Evolutionary conservation across 805 yeast species (phyloP).

Genomic region (Candida corydali): DNA sequence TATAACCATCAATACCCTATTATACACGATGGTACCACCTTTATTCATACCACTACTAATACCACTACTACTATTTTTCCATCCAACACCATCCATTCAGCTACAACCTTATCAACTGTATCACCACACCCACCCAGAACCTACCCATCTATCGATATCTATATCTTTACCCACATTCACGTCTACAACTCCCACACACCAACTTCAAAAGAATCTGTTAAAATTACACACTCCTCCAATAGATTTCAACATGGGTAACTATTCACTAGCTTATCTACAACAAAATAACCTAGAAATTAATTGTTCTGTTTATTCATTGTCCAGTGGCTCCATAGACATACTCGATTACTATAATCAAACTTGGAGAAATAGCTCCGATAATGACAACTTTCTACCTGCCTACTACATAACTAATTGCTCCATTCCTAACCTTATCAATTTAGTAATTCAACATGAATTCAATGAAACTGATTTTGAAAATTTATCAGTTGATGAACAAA

Average conservation of each 20-base stretch:
- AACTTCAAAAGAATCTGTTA: neutral
- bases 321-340: conserved; percentile 26
- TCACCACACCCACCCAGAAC: no score
- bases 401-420: conserved; percentile 48
- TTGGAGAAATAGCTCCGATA: conserved; percentile 9
- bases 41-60: no score
- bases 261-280: conserved; percentile 16
- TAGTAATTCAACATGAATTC: conserved; percentile 6
- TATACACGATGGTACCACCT: no score
- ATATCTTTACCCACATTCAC: no score
- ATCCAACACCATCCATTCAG: no score
- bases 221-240: conserved; percentile 5
- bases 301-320: conserved; percentile 37
- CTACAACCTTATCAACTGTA: no score
- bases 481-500: neutral
- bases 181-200: neutral
- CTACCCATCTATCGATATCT: no score
- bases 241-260: conserved; percentile 15
- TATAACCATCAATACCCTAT: no score
- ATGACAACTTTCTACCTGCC: conserved; percentile 28
- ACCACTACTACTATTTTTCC: no score
- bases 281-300: conserved; percentile 17
- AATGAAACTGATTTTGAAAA: neutral
- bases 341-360: conserved; percentile 15
- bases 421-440: conserved; percentile 19